Percentiles rank a stretch among this genome's conserved stretches.
Evolutionary conservation across 331 rosid species (phyloP).

Genomic region (Rosa hybrid): DNA sequence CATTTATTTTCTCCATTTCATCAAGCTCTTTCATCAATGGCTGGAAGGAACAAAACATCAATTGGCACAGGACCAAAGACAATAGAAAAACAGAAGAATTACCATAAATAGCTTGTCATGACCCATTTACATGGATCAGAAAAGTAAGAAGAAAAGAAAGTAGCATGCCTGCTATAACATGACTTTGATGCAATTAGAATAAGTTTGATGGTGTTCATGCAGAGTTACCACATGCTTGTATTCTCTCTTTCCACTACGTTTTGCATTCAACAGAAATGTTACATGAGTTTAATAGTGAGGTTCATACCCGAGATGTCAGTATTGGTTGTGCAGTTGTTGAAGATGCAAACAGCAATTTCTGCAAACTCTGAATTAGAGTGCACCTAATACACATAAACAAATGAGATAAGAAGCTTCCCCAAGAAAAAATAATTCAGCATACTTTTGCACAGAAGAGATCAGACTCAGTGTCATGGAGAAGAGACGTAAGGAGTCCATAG

Average conservation of each 20-base stretch:
- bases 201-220: neutral
- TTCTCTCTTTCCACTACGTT: neutral
- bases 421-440: neutral
- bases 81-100: constrained; percentile 18
- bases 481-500: neutral
- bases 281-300: constrained; percentile 25
- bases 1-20: constrained; percentile 94
- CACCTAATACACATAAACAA: constrained; percentile 50
- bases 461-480: neutral
- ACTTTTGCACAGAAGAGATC: neutral
- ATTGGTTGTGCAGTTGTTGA: constrained; percentile 97
- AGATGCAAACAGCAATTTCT: constrained; percentile 89
- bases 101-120: neutral
- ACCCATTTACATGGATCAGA: neutral
- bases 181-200: neutral
- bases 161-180: constrained; percentile 11
- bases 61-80: constrained; percentile 23
- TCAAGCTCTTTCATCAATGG: constrained; percentile 98
- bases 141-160: neutral
- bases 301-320: constrained; percentile 83
- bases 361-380: constrained; percentile 89
- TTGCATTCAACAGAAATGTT: neutral
- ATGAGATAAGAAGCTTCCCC: constrained; percentile 11
- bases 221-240: neutral
- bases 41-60: constrained; percentile 37